Conservation (phyloP, 139 green algal species). For the Picochlorum sp. region DNA sequence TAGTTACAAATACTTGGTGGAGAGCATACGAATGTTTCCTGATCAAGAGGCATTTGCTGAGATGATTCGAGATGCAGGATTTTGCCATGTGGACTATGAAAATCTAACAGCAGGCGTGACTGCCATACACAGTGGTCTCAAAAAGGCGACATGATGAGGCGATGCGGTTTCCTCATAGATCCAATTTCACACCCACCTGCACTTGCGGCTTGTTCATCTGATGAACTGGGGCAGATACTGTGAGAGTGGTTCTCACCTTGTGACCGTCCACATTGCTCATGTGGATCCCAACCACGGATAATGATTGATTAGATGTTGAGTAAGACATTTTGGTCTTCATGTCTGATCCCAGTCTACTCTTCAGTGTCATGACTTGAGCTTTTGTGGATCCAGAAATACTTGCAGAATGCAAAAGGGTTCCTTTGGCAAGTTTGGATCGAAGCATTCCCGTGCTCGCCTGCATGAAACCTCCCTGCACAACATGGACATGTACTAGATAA, state of each 20-base stretch:
- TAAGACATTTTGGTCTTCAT: constrained; percentile 2
- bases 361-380: not conserved
- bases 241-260: not conserved
- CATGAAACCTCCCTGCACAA: not conserved
- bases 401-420: constrained; percentile 2
- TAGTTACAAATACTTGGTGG: constrained; percentile 96
- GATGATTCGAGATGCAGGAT: constrained; percentile 77
- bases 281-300: not conserved
- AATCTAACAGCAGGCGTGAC: constrained; percentile 82
- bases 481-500: too few relatives aligned
- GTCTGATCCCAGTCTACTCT: constrained; percentile 1
- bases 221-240: not conserved
- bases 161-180: not conserved
- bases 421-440: constrained; percentile 3
- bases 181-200: constrained; percentile 1
- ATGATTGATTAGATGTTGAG: not conserved
- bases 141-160: constrained; percentile 17
- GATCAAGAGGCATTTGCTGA: constrained; percentile 60
- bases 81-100: constrained; percentile 72
- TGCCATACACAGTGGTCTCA: constrained; percentile 92
- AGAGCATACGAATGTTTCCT: constrained; percentile 94
- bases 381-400: not conserved
- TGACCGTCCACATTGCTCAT: not conserved
- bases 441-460: not conserved
- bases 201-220: not conserved